Percentiles rank a stretch among this genome's conserved stretches.
Evolutionary conservation across 768 basidiomycete species (phyloP).

Genomic region (Boletus tylopilopsis): DNA sequence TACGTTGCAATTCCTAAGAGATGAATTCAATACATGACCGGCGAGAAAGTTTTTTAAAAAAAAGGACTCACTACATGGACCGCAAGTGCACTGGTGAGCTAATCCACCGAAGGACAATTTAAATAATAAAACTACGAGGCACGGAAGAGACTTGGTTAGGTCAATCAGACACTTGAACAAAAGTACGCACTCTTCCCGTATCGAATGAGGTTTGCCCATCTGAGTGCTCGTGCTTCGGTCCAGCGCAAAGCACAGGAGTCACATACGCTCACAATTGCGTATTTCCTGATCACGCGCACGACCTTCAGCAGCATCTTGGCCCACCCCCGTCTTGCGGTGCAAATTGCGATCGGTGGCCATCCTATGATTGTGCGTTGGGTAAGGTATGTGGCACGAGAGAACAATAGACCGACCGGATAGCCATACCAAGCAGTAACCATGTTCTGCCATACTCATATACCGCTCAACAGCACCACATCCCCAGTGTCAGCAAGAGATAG

Average conservation of each 20-base stretch:
- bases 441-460: constrained; percentile 96
- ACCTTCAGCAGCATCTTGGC: constrained; percentile 73
- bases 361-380: constrained; percentile 38
- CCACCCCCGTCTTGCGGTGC: constrained; percentile 75
- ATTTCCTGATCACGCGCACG: constrained; percentile 78
- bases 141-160: not conserved
- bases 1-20: constrained; percentile 79
- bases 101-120: constrained; percentile 76
- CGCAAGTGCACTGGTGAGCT: constrained; percentile 60
- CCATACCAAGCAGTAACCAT: constrained; percentile 87
- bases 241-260: constrained; percentile 83
- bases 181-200: constrained; percentile 83
- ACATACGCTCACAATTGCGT: constrained; percentile 91
- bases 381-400: not conserved
- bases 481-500: constrained; percentile 85
- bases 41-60: not conserved
- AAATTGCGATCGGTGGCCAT: constrained; percentile 97
- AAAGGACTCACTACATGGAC: constrained; percentile 63
- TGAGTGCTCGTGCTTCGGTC: constrained; percentile 91
- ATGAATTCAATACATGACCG: not conserved
- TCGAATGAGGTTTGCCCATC: constrained; percentile 93
- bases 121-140: constrained; percentile 71
- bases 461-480: constrained; percentile 93
- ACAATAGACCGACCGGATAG: constrained; percentile 53
- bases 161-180: not conserved